These are phyloP conservation scores for Pythium chondricola DNA, from an alignment of 352 stramenopile species.

Conservation along the genomic window DNA sequence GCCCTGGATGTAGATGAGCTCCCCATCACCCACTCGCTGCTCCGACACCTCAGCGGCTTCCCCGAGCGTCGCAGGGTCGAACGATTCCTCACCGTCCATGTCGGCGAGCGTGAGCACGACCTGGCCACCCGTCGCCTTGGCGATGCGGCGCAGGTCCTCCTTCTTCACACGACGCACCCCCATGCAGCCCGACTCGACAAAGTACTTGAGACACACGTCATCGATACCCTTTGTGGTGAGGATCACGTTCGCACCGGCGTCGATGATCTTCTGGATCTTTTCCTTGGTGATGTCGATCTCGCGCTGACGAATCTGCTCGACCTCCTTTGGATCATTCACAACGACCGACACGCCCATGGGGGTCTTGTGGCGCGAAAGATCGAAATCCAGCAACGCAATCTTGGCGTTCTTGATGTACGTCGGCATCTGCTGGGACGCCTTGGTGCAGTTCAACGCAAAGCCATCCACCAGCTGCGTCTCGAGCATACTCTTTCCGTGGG, in stretches of 20 bases:
- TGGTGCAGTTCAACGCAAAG: constrained; percentile 97
- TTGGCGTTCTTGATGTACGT: constrained; percentile 90
- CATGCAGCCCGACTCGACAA: constrained; percentile 97
- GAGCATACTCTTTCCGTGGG: constrained; percentile 86
- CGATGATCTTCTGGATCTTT: constrained; percentile 99
- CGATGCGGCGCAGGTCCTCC: constrained; percentile 97
- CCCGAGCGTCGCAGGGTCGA: constrained; percentile 92
- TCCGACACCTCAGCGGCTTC: constrained; percentile 92
- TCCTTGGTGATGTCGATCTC: constrained; percentile 99
- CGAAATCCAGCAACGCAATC: constrained; percentile 99
- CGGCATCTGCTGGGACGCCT: constrained; percentile 98
- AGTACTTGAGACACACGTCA: constrained; percentile 99
- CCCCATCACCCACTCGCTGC: constrained; percentile 96
- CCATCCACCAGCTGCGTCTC: constrained; percentile 91
- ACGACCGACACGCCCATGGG: constrained; percentile 94
- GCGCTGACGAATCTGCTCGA: constrained; percentile 97
- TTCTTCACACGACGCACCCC: constrained; percentile 96
- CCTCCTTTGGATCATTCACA: constrained; percentile 91
- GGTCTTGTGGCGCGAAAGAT: constrained; percentile 98
- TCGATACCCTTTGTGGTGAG: constrained; percentile 99
- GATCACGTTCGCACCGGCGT: constrained; percentile 97
- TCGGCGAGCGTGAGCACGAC: constrained; percentile 97
- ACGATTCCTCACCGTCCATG: constrained; percentile 97
- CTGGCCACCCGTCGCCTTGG: constrained; percentile 96
- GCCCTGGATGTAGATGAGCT: constrained; percentile 99